phyloP scores from a whole-genome alignment of 2,329 filamentous ascomycete species.

The Neopestalotiopsis clavispora region DNA sequence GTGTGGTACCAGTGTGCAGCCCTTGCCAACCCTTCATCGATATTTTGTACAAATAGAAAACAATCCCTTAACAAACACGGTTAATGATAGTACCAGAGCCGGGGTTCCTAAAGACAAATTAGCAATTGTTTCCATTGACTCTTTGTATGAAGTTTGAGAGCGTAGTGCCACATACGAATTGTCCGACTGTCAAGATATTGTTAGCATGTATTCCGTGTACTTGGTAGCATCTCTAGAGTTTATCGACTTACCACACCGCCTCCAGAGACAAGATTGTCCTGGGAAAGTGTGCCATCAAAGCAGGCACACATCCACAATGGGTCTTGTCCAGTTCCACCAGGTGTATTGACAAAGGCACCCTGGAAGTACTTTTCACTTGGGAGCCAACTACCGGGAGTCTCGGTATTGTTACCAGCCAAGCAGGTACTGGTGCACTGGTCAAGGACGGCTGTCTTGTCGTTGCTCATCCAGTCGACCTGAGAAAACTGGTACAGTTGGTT shows the following conservation, averaged over 20 bases:
- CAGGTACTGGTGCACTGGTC: conserved; percentile 9
- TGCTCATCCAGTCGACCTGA: conserved; percentile 11
- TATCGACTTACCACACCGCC: conserved; percentile 9
- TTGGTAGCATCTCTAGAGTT: background rate
- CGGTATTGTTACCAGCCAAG: conserved; percentile 13
- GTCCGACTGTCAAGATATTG: background rate
- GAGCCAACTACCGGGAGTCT: conserved; percentile 14
- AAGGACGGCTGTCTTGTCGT: conserved; percentile 11
- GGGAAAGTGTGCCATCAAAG: conserved; percentile 8
- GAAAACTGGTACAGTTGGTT: conserved; percentile 12
- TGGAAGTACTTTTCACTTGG: conserved; percentile 16
- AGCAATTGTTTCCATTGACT: no score
- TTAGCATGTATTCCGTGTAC: background rate
- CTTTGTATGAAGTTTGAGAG: background rate
- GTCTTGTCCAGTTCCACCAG: conserved; percentile 9
- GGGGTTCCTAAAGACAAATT: background rate
- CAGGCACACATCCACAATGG: conserved; percentile 16
- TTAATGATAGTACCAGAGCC: conserved; percentile 15
- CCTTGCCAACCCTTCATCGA: background rate
- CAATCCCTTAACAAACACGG: background rate
- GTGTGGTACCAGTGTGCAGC: background rate
- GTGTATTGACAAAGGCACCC: conserved; percentile 17
- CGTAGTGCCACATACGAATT: conserved; percentile 1
- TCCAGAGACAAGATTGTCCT: conserved; percentile 5
- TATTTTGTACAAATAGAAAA: background rate